phyloP scores from a whole-genome alignment of 495 filamentous ascomycete species.

The Talaromyces adpressus region DNA sequence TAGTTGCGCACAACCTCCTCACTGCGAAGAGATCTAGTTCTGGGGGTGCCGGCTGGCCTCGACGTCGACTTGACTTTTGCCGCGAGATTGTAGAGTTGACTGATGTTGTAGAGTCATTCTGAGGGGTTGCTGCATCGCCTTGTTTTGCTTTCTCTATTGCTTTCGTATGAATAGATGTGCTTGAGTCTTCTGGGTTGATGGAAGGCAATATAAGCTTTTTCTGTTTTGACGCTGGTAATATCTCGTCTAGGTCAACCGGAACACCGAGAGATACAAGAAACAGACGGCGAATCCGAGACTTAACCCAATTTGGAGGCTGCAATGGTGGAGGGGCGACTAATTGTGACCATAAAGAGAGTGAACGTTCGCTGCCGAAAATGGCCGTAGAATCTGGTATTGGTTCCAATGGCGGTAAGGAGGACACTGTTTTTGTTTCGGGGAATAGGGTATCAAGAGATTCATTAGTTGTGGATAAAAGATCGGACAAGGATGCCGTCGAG shows the following conservation, averaged over 20 bases:
- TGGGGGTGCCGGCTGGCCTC: slow-evolving; percentile 60
- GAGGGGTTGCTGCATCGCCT: slow-evolving; percentile 41
- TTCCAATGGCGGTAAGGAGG: slow-evolving; percentile 35
- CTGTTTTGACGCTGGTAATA: slow-evolving; percentile 91
- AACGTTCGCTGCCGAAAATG: slow-evolving; percentile 53
- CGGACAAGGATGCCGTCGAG: slow-evolving; percentile 46
- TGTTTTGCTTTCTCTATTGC: slow-evolving; percentile 38
- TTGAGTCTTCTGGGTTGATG: slow-evolving; percentile 48
- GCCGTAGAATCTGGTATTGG: slow-evolving; percentile 37
- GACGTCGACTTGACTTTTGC: slow-evolving; percentile 28
- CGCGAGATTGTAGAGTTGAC: slow-evolving; percentile 43
- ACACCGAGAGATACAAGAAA: slow-evolving; percentile 96
- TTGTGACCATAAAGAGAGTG: slow-evolving; percentile 91
- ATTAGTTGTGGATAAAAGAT: slow-evolving; percentile 34
- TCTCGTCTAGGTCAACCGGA: slow-evolving; percentile 94
- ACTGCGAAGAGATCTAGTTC: slow-evolving; percentile 73
- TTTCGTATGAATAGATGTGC: slow-evolving; percentile 28
- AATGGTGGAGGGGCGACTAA: slow-evolving; percentile 90
- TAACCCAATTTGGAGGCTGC: slow-evolving; percentile 96
- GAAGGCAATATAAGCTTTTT: slow-evolving; percentile 95
- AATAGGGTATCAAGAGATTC: slow-evolving; percentile 50
- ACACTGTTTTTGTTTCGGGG: slow-evolving; percentile 37
- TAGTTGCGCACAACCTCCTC: slow-evolving; percentile 71
- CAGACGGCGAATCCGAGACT: slow-evolving; percentile 88
- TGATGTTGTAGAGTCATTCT: slow-evolving; percentile 49